Conservation (phyloP, 164 flowering plant species). For the Santalum album region DNA sequence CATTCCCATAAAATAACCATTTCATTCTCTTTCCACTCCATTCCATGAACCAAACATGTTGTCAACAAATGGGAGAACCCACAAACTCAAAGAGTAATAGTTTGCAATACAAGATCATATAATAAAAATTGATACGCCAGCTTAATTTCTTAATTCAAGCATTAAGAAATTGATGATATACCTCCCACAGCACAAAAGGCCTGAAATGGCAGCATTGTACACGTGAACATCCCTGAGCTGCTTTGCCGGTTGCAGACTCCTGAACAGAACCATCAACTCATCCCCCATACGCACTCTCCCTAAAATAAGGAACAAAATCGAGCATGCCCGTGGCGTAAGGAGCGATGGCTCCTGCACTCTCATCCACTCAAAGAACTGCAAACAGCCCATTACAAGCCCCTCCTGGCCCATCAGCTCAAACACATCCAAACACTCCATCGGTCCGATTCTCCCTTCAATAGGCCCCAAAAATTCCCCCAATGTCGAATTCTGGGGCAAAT, state of each 20-base stretch:
- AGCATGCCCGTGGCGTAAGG: conserved; percentile 53
- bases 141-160: not conserved
- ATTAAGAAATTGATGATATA: conserved; percentile 15
- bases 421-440: conserved; percentile 47
- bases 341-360: conserved; percentile 60
- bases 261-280: conserved; percentile 49
- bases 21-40: too few relatives aligned
- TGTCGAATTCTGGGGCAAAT: conserved; percentile 47
- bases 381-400: conserved; percentile 41
- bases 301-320: conserved; percentile 52
- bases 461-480: conserved; percentile 56
- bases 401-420: conserved; percentile 51
- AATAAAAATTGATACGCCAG: too few relatives aligned
- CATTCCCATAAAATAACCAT: too few relatives aligned
- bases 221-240: conserved; percentile 58
- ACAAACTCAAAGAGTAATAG: too few relatives aligned
- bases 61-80: too few relatives aligned
- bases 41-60: too few relatives aligned
- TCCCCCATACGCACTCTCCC: conserved; percentile 66
- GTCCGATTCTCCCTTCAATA: conserved; percentile 41
- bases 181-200: conserved; percentile 60
- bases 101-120: too few relatives aligned
- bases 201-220: conserved; percentile 75
- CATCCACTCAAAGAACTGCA: conserved; percentile 93
- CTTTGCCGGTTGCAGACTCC: conserved; percentile 41